Conservation (phyloP, 495 filamentous ascomycete species). For the Antarctomyces pellizariae region DNA sequence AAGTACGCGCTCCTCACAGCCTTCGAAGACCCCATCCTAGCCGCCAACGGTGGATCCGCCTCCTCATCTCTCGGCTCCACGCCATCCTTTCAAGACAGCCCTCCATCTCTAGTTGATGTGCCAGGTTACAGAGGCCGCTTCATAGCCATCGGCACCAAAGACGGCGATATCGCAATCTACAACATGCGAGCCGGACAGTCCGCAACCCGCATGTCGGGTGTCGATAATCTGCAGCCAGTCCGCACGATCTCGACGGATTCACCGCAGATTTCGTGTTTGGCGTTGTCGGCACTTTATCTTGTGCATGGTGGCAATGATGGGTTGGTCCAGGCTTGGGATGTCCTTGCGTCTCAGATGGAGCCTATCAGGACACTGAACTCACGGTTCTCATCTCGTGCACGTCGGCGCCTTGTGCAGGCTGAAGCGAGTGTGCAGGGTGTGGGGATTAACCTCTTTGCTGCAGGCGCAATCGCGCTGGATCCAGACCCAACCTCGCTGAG, state of each 20-base stretch:
- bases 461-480: slow-evolving; percentile 65
- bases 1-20: slow-evolving; percentile 40
- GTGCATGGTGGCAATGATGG: slow-evolving; percentile 90
- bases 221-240: slow-evolving; percentile 32
- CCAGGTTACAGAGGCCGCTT: slow-evolving; percentile 71
- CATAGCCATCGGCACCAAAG: slow-evolving; percentile 56
- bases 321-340: slow-evolving; percentile 92
- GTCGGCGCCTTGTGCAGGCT: slow-evolving; percentile 47
- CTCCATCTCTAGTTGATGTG: slow-evolving; percentile 22
- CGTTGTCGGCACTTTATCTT: slow-evolving; percentile 63
- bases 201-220: slow-evolving; percentile 21
- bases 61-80: slow-evolving; percentile 33
- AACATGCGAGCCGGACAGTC: slow-evolving; percentile 45
- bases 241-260: slow-evolving; percentile 80
- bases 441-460: slow-evolving; percentile 59
- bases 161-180: slow-evolving; percentile 64
- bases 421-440: slow-evolving; percentile 40
- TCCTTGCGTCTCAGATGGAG: slow-evolving; percentile 52
- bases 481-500: slow-evolving; percentile 75
- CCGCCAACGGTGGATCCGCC: slow-evolving; percentile 27
- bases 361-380: slow-evolving; percentile 81
- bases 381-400: slow-evolving; percentile 59
- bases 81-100: slow-evolving; percentile 13
- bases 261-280: slow-evolving; percentile 68
- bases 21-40: slow-evolving; percentile 51